These are phyloP conservation scores for Geosmithia putterillii DNA, from an alignment of 2,329 filamentous ascomycete genomes.

Conservation along the genomic window DNA sequence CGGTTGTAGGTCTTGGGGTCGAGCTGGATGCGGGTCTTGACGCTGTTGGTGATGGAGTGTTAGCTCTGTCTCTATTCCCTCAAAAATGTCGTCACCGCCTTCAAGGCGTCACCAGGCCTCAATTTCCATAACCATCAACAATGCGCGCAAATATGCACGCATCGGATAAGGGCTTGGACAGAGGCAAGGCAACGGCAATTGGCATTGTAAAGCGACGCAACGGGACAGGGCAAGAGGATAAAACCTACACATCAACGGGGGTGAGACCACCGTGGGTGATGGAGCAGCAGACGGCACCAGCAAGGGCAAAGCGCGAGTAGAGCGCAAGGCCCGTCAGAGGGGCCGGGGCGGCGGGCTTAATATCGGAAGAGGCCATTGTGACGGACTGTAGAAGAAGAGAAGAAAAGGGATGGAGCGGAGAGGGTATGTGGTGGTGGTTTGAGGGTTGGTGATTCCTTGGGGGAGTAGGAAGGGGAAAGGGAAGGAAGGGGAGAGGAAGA, in stretches of 20 bases:
- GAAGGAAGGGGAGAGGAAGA: constrained; percentile 6
- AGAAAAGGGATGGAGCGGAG: constrained; percentile 21
- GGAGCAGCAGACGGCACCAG: constrained; percentile 95
- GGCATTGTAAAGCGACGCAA: too few relatives aligned
- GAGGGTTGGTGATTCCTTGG: neutral
- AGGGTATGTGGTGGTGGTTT: constrained; percentile 5
- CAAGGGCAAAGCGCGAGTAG: constrained; percentile 94
- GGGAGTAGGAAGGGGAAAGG: constrained; percentile 1
- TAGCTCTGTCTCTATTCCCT: too few relatives aligned
- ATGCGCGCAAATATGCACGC: too few relatives aligned
- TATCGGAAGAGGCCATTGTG: constrained; percentile 28
- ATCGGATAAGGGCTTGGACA: neutral
- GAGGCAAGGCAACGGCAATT: too few relatives aligned
- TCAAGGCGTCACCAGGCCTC: neutral
- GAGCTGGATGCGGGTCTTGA: constrained; percentile 94
- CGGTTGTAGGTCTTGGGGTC: constrained; percentile 82
- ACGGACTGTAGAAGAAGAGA: constrained; percentile 8
- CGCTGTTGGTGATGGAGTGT: constrained; percentile 35
- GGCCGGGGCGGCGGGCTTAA: constrained; percentile 23
- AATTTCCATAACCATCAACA: neutral
- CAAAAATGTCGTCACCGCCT: neutral
- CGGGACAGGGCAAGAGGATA: too few relatives aligned
- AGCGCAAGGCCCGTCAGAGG: constrained; percentile 48
- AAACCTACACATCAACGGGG: constrained; percentile 96
- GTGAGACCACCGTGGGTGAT: constrained; percentile 95